phyloP scores from a whole-genome alignment of 2,329 filamentous ascomycete genomes.

The Tolypocladium pustulatum region DNA sequence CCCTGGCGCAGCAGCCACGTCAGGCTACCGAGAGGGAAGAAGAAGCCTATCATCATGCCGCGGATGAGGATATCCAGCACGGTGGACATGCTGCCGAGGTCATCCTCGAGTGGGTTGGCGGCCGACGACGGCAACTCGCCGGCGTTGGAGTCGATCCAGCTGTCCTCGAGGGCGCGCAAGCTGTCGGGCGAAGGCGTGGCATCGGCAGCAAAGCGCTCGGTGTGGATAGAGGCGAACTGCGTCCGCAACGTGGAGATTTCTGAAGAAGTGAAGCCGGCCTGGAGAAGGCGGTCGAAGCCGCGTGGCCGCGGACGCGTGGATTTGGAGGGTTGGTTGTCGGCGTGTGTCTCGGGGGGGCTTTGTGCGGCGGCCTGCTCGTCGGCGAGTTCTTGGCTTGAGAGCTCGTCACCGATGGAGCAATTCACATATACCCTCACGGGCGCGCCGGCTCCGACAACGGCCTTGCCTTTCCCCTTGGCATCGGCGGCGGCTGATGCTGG shows the following conservation, averaged over 20 bases:
- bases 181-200: constrained; percentile 73
- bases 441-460: constrained; percentile 2
- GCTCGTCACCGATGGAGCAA: constrained; percentile 75
- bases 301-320: constrained; percentile 35
- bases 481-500: constrained; percentile 23
- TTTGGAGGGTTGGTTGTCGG: constrained; percentile 42
- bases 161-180: constrained; percentile 71
- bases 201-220: constrained; percentile 74
- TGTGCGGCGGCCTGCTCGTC: constrained; percentile 46
- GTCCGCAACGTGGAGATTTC: constrained; percentile 79
- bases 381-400: constrained; percentile 58
- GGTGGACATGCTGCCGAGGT: constrained; percentile 37
- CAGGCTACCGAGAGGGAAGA: constrained; percentile 82
- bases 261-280: constrained; percentile 67
- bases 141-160: constrained; percentile 71
- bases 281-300: constrained; percentile 80
- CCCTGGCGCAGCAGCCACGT: constrained; percentile 79
- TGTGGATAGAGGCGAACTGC: constrained; percentile 81
- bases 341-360: constrained; percentile 26
- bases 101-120: constrained; percentile 29
- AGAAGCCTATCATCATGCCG: constrained; percentile 85
- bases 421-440: constrained; percentile 68
- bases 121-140: constrained; percentile 26
- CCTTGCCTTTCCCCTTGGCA: constrained; percentile 19
- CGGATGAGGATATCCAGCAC: constrained; percentile 76